phyloP scores from a whole-genome alignment of 2,329 filamentous ascomycete species.

The Sclerotinia glacialis region DNA sequence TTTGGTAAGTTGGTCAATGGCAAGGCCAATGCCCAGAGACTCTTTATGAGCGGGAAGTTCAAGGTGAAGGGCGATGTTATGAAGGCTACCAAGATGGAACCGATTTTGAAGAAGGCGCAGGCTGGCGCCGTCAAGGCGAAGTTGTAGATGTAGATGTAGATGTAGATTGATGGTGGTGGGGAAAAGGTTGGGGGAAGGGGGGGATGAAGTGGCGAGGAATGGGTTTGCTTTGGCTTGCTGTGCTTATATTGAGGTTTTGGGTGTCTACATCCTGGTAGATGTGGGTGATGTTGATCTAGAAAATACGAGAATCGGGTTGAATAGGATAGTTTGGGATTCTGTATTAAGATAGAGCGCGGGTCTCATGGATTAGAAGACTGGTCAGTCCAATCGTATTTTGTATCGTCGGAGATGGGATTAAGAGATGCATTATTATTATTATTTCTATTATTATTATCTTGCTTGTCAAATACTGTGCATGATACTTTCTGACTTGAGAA shows the following conservation, averaged over 20 bases:
- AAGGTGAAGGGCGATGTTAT: slow-evolving; percentile 98
- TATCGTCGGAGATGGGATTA: not conserved
- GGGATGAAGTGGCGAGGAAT: not conserved
- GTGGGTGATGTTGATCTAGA: not conserved
- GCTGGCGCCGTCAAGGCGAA: slow-evolving; percentile 11
- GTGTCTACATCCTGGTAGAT: not conserved
- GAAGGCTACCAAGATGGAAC: slow-evolving; percentile 95
- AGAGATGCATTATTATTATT: not conserved
- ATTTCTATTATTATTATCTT: not conserved
- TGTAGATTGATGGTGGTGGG: not conserved
- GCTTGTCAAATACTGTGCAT: not conserved
- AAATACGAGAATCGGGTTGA: not conserved
- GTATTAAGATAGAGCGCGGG: not conserved
- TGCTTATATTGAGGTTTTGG: not conserved
- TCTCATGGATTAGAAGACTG: not conserved
- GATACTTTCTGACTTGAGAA: not conserved
- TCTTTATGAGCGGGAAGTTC: slow-evolving; percentile 95
- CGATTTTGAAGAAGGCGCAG: slow-evolving; percentile 21
- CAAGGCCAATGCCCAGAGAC: slow-evolving; percentile 88
- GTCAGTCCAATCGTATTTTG: not conserved
- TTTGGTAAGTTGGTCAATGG: slow-evolving; percentile 80
- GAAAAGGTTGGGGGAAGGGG: no score
- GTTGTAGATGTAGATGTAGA: slow-evolving; percentile 18
- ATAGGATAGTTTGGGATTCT: not conserved
- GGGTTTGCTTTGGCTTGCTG: not conserved